These are phyloP conservation scores for Aaosphaeria arxii DNA, from an alignment of 2,329 filamentous ascomycete genomes.

Conservation along the genomic window DNA sequence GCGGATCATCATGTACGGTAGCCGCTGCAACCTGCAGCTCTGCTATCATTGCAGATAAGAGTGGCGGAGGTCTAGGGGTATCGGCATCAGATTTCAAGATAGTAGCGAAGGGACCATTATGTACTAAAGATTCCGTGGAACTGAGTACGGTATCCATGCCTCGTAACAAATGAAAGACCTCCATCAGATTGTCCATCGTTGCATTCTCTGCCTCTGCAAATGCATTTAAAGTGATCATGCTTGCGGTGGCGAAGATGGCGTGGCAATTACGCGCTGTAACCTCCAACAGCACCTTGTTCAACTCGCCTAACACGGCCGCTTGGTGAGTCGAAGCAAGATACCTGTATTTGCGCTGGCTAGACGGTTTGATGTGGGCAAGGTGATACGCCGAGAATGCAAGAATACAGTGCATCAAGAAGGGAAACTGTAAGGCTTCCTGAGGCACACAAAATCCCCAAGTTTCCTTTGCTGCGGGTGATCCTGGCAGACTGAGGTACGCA, in stretches of 20 bases:
- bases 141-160: slow-evolving; percentile 23
- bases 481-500: slow-evolving; percentile 19
- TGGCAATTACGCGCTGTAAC: slow-evolving; percentile 25
- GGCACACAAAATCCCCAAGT: slow-evolving; percentile 35
- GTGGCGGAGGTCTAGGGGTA: slow-evolving; percentile 12
- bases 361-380: slow-evolving; percentile 26
- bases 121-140: slow-evolving; percentile 12
- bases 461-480: slow-evolving; percentile 17
- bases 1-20: not conserved
- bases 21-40: slow-evolving; percentile 8
- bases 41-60: slow-evolving; percentile 18
- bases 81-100: slow-evolving; percentile 10
- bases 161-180: slow-evolving; percentile 24
- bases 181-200: slow-evolving; percentile 20
- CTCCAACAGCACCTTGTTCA: slow-evolving; percentile 19
- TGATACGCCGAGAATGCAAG: slow-evolving; percentile 38
- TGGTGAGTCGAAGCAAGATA: slow-evolving; percentile 27
- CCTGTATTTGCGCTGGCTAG: slow-evolving; percentile 13
- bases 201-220: slow-evolving; percentile 18
- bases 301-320: slow-evolving; percentile 15
- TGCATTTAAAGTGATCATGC: slow-evolving; percentile 20
- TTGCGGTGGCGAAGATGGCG: slow-evolving; percentile 22
- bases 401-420: slow-evolving; percentile 39
- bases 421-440: slow-evolving; percentile 29
- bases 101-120: slow-evolving; percentile 19